These are phyloP conservation scores for Tranzscheliella williamsii DNA, from an alignment of 1,284 basidiomycete species.

Conservation along the genomic window DNA sequence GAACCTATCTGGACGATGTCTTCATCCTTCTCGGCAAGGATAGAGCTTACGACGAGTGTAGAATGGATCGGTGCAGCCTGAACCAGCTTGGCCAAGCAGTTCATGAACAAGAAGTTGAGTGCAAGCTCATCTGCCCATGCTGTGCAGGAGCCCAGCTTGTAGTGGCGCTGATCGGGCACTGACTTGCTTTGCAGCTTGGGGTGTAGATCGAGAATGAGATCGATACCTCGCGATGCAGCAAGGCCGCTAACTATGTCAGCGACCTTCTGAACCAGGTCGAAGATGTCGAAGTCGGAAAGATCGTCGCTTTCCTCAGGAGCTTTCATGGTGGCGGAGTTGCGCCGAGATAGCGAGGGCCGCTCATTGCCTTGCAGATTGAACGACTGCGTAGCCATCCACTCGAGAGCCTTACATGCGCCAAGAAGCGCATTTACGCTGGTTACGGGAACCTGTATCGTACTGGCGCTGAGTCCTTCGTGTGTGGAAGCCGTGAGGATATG, in stretches of 20 bases:
- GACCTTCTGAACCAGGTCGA: slow-evolving; percentile 33
- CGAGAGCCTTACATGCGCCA: slow-evolving; percentile 40
- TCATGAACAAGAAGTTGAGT: slow-evolving; percentile 26
- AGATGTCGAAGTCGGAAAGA: slow-evolving; percentile 28
- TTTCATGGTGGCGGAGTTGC: slow-evolving; percentile 7
- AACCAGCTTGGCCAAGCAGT: slow-evolving; percentile 22
- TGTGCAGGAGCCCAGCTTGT: slow-evolving; percentile 21
- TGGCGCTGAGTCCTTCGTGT: slow-evolving; percentile 41
- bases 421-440: slow-evolving; percentile 44
- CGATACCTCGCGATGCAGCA: slow-evolving; percentile 37
- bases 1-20: neutral
- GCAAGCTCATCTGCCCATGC: slow-evolving; percentile 25
- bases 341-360: slow-evolving; percentile 1
- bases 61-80: slow-evolving; percentile 17
- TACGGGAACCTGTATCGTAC: slow-evolving; percentile 42
- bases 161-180: slow-evolving; percentile 10
- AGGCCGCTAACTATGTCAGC: slow-evolving; percentile 44
- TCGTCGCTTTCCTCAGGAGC: slow-evolving; percentile 5
- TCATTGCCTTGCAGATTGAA: slow-evolving; percentile 1
- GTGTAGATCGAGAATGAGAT: slow-evolving; percentile 35
- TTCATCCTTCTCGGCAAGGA: slow-evolving; percentile 14
- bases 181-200: slow-evolving; percentile 10
- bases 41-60: slow-evolving; percentile 9
- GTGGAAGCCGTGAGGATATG: slow-evolving; percentile 24
- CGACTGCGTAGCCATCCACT: slow-evolving; percentile 36